These are phyloP conservation scores for Cryptococcus floricola DNA, from an alignment of 1,284 basidiomycete genomes.

Conservation along the genomic window DNA sequence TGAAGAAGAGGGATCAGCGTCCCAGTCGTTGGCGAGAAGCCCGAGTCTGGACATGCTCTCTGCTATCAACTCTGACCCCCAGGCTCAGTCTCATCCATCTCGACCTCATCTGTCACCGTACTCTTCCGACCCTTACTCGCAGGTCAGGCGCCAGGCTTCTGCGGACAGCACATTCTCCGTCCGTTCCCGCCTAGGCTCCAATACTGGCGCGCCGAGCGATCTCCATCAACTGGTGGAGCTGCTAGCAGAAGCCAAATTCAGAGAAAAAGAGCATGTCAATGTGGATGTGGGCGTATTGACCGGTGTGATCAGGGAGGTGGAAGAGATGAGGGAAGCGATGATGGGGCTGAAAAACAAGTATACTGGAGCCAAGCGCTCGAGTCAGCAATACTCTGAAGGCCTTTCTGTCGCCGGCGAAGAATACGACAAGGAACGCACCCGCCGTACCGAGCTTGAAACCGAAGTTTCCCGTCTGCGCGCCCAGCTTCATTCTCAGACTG, in stretches of 20 bases:
- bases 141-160: conserved; percentile 37
- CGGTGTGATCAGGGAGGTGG: conserved; percentile 65
- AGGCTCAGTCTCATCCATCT: conserved; percentile 9
- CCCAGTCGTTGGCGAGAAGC: conserved; percentile 19
- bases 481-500: conserved; percentile 83
- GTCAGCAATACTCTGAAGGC: conserved; percentile 87
- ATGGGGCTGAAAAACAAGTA: conserved; percentile 68
- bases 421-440: conserved; percentile 83
- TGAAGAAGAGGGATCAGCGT: conserved; percentile 4
- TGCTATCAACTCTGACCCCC: conserved; percentile 11
- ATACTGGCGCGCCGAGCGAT: conserved; percentile 6
- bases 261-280: conserved; percentile 61
- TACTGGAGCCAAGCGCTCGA: conserved; percentile 80
- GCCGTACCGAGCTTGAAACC: conserved; percentile 82
- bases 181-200: conserved; percentile 28
- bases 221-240: conserved; percentile 43
- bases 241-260: conserved; percentile 61
- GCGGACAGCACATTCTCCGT: conserved; percentile 36
- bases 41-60: conserved; percentile 23
- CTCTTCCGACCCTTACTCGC: conserved; percentile 26
- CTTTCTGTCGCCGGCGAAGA: conserved; percentile 87
- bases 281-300: conserved; percentile 73
- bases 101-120: conserved; percentile 18
- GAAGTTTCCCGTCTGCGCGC: conserved; percentile 81
- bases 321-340: conserved; percentile 63